Evolutionary conservation across 1,284 basidiomycete genomes (phyloP).

Genomic region (Caloboletus inedulis): DNA sequence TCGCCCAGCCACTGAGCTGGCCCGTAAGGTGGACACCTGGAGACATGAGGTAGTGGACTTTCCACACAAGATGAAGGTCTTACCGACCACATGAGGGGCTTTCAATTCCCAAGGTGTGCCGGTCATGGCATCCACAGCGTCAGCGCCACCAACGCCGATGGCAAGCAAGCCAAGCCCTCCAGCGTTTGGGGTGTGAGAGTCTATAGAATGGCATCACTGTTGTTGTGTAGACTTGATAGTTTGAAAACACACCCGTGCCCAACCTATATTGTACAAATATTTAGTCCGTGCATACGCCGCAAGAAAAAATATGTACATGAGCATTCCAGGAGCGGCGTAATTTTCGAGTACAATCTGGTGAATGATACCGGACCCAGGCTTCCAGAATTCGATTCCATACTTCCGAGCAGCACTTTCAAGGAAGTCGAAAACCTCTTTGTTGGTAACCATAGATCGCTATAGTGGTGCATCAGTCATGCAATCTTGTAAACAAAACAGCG

Average conservation of each 20-base stretch:
- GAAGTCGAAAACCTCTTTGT: constrained; percentile 98
- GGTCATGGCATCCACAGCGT: constrained; percentile 98
- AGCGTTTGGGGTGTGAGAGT: constrained; percentile 98
- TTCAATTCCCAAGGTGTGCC: constrained; percentile 98
- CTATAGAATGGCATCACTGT: constrained; percentile 40
- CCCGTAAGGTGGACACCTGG: constrained; percentile 83
- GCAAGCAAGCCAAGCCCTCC: constrained; percentile 97
- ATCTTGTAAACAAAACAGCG: not conserved
- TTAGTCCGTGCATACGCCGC: constrained; percentile 12
- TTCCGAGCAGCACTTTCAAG: constrained; percentile 92
- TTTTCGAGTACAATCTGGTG: constrained; percentile 99
- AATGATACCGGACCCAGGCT: constrained; percentile 93
- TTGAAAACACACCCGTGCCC: constrained; percentile 57
- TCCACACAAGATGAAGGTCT: constrained; percentile 18
- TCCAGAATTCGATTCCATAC: constrained; percentile 96
- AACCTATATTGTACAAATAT: constrained; percentile 45
- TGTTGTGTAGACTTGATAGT: not conserved
- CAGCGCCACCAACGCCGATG: constrained; percentile 97
- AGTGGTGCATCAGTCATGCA: constrained; percentile 2
- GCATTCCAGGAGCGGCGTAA: constrained; percentile 87
- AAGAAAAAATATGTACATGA: constrained; percentile 54
- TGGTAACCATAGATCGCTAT: constrained; percentile 81
- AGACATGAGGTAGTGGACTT: not conserved
- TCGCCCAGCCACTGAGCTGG: constrained; percentile 87
- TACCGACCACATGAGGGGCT: constrained; percentile 86